Evolutionary conservation across 2,329 filamentous ascomycete genomes (phyloP).

Genomic region (Leptosphaerulina australis): DNA sequence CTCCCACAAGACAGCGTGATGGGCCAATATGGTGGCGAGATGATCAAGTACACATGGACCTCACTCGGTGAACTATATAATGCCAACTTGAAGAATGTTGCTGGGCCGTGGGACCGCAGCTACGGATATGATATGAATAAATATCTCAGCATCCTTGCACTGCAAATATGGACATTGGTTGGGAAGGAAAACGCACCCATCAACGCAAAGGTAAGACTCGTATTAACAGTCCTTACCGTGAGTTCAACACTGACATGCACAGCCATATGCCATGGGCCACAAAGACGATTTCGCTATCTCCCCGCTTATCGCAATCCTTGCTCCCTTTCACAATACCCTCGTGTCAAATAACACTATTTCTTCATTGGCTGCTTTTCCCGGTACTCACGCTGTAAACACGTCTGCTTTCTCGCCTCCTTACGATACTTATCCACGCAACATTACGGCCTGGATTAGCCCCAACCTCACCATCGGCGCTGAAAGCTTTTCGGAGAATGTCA

Average conservation of each 20-base stretch:
- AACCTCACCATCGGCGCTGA: slow-evolving; percentile 66
- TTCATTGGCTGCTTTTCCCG: slow-evolving; percentile 56
- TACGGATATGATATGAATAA: slow-evolving; percentile 70
- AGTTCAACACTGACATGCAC: neutral
- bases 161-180: slow-evolving; percentile 65
- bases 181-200: slow-evolving; percentile 54
- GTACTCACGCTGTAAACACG: slow-evolving; percentile 60
- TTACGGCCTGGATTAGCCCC: slow-evolving; percentile 63
- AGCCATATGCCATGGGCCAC: slow-evolving; percentile 63
- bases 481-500: slow-evolving; percentile 61
- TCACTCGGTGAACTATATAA: slow-evolving; percentile 62
- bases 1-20: slow-evolving; percentile 61
- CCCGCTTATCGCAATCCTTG: slow-evolving; percentile 62
- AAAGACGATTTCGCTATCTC: slow-evolving; percentile 64
- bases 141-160: slow-evolving; percentile 63
- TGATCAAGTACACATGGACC: slow-evolving; percentile 62
- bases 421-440: slow-evolving; percentile 63
- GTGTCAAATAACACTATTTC: slow-evolving; percentile 50
- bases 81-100: slow-evolving; percentile 64
- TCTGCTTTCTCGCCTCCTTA: slow-evolving; percentile 65
- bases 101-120: slow-evolving; percentile 68
- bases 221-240: neutral
- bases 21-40: slow-evolving; percentile 57
- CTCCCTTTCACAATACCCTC: slow-evolving; percentile 57
- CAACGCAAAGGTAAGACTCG: slow-evolving; percentile 33